These are phyloP conservation scores for Annulohypoxylon stygium DNA, from an alignment of 495 filamentous ascomycete species.

Conservation along the genomic window DNA sequence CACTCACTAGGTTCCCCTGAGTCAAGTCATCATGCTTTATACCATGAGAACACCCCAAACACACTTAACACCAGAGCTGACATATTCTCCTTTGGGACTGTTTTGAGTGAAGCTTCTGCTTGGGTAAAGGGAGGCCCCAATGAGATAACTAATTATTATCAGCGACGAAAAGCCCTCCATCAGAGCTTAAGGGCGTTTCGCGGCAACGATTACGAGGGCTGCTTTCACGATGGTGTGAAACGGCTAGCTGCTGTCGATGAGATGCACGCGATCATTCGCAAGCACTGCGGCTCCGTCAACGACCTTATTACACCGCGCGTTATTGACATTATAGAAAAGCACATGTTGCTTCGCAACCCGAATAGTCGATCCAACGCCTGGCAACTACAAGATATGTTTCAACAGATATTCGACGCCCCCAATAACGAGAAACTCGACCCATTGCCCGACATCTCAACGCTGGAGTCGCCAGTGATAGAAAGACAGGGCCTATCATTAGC, in stretches of 20 bases:
- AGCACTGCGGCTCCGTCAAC: conserved; percentile 30
- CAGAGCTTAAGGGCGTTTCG: conserved; percentile 34
- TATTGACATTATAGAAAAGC: conserved; percentile 41
- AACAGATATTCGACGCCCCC: background rate
- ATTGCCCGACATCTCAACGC: background rate
- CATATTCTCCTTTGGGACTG: conserved; percentile 62
- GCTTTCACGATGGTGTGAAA: conserved; percentile 60
- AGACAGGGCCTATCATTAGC: conserved; percentile 6
- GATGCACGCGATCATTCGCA: conserved; percentile 42
- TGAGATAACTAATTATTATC: conserved; percentile 53
- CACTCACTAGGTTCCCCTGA: conserved; percentile 19
- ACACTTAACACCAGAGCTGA: conserved; percentile 53
- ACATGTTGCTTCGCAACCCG: conserved; percentile 38
- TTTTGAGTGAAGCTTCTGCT: conserved; percentile 60
- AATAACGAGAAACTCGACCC: background rate
- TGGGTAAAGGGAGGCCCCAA: conserved; percentile 56
- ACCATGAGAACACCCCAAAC: conserved; percentile 54
- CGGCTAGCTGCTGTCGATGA: conserved; percentile 50
- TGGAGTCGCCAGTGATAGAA: background rate
- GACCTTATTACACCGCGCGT: conserved; percentile 45
- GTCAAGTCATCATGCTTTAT: conserved; percentile 43
- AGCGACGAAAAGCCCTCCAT: conserved; percentile 49
- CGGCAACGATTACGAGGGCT: conserved; percentile 48
- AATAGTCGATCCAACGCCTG: conserved; percentile 28
- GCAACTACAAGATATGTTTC: conserved; percentile 17